These are phyloP conservation scores for Zymoseptoria passerinii DNA, from an alignment of 2,329 filamentous ascomycete genomes.

Conservation along the genomic window DNA sequence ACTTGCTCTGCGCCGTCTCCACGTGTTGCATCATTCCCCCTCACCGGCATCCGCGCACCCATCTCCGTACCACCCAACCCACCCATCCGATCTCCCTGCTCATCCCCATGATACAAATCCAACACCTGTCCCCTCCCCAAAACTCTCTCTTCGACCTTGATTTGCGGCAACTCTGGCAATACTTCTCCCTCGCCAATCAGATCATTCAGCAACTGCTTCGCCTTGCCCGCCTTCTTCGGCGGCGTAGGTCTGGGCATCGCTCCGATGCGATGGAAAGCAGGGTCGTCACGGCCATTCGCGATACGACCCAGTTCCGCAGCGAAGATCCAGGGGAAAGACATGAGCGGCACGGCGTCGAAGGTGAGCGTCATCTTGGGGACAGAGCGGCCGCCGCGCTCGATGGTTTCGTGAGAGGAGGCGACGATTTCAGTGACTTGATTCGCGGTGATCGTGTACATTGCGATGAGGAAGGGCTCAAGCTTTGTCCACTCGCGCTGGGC, in stretches of 20 bases:
- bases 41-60: not conserved
- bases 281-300: constrained; percentile 39
- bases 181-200: constrained; percentile 9
- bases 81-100: not conserved
- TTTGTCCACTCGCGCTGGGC: constrained; percentile 40
- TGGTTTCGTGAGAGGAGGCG: constrained; percentile 39
- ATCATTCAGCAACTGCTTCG: constrained; percentile 4
- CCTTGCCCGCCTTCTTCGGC: constrained; percentile 5
- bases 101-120: constrained; percentile 2
- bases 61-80: not conserved
- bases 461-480: constrained; percentile 66
- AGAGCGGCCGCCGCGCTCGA: constrained; percentile 32
- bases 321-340: constrained; percentile 93
- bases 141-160: constrained; percentile 7
- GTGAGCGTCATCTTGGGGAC: constrained; percentile 33
- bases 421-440: constrained; percentile 57
- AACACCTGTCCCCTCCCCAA: constrained; percentile 15
- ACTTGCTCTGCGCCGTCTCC: not conserved
- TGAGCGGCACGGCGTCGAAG: constrained; percentile 60
- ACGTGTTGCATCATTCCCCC: not conserved
- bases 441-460: constrained; percentile 79
- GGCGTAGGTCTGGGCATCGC: constrained; percentile 9
- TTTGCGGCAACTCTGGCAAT: constrained; percentile 10
- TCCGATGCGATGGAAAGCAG: not conserved
- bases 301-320: constrained; percentile 61